A percentile compares a stretch with the other conserved stretches of the same genome.
Evolutionary conservation across 768 basidiomycete genomes (phyloP).

Genomic region (Strobilomyces confusus): DNA sequence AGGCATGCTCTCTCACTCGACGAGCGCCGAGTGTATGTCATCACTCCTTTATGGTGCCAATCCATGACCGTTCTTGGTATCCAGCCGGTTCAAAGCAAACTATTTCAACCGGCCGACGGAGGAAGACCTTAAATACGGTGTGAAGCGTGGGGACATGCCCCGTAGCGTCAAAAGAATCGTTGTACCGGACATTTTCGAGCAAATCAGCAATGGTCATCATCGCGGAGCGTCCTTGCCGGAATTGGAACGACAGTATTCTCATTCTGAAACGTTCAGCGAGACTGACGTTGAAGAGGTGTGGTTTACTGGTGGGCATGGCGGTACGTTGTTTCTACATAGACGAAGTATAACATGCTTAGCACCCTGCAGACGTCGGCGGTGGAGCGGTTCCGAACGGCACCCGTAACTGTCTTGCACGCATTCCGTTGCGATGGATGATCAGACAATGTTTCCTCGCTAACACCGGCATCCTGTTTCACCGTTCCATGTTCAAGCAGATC

Average conservation of each 20-base stretch:
- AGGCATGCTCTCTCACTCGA: conserved; percentile 70
- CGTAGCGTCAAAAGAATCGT: conserved; percentile 26
- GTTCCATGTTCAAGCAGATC: conserved; percentile 38
- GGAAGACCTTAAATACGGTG: conserved; percentile 40
- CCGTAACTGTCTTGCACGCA: conserved; percentile 59
- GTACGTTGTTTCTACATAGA: conserved; percentile 35
- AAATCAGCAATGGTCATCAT: conserved; percentile 2
- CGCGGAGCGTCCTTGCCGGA: conserved; percentile 23
- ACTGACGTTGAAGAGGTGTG: conserved; percentile 77
- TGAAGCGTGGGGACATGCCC: conserved; percentile 50
- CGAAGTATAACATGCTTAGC: neutral
- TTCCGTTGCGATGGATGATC: conserved; percentile 76
- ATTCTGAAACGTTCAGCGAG: conserved; percentile 30
- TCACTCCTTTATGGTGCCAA: conserved; percentile 6
- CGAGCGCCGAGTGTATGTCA: conserved; percentile 50
- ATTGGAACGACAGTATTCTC: conserved; percentile 41
- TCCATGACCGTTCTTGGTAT: neutral
- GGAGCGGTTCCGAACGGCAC: conserved; percentile 58
- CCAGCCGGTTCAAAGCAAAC: conserved; percentile 31
- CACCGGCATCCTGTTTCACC: conserved; percentile 56
- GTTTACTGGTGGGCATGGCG: conserved; percentile 74
- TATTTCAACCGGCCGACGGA: conserved; percentile 40
- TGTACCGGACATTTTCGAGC: neutral
- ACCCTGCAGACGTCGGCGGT: conserved; percentile 63
- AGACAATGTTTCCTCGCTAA: conserved; percentile 57